Evolutionary conservation across 2,329 filamentous ascomycete genomes (phyloP).

Genomic region (Colletotrichum destructivum): DNA sequence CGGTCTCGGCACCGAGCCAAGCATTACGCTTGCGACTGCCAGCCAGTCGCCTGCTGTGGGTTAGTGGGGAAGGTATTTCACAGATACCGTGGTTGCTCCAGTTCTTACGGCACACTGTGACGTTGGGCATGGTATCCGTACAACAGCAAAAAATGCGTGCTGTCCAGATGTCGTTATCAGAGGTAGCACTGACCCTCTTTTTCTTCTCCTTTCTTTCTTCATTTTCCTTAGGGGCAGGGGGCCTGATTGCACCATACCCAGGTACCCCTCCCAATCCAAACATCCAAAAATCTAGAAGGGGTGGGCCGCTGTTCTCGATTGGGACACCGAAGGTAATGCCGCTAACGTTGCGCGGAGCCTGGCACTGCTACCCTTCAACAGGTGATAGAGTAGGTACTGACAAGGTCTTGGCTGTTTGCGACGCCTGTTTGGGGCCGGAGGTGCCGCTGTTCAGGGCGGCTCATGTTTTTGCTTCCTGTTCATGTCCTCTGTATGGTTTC

Average conservation of each 20-base stretch:
- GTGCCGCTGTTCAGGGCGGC: slow-evolving; percentile 28
- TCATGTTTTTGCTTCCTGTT: slow-evolving; percentile 7
- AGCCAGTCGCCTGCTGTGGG: slow-evolving; percentile 31
- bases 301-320: slow-evolving; percentile 31
- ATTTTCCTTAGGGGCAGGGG: not conserved
- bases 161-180: not conserved
- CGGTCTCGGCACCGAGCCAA: slow-evolving; percentile 38
- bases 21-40: slow-evolving; percentile 8
- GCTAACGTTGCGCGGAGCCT: slow-evolving; percentile 24
- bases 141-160: slow-evolving; percentile 8
- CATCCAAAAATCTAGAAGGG: slow-evolving; percentile 3
- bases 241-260: slow-evolving; percentile 30
- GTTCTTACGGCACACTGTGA: not conserved
- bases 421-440: slow-evolving; percentile 21
- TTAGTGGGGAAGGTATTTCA: slow-evolving; percentile 15
- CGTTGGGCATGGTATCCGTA: slow-evolving; percentile 6
- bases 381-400: slow-evolving; percentile 9
- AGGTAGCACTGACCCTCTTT: not conserved
- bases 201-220: not conserved
- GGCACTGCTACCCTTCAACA: slow-evolving; percentile 31
- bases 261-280: not conserved
- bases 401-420: slow-evolving; percentile 33
- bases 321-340: slow-evolving; percentile 35
- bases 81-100: not conserved
- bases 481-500: not conserved